Evolutionary conservation across 208 protist genomes (phyloP).

Genomic region (Acanthamoeba culbertsoni): DNA sequence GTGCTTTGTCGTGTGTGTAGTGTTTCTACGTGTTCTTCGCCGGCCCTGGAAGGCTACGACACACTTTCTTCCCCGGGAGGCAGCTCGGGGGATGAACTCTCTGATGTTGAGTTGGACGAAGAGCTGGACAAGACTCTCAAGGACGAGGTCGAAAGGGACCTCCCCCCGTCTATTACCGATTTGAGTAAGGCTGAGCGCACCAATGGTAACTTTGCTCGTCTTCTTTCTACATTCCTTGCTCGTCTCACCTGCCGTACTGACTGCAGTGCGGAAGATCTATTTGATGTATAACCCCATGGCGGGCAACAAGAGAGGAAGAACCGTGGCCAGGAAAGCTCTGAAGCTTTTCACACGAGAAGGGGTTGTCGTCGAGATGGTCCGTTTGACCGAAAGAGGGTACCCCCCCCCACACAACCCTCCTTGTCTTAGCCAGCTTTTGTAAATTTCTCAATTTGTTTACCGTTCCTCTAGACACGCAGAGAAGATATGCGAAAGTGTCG

Average conservation of each 20-base stretch:
- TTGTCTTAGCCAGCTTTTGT: neutral
- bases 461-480: conserved; percentile 22
- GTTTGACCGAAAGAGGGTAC: neutral
- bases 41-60: neutral
- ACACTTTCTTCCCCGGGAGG: neutral
- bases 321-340: neutral
- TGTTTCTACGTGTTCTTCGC: neutral
- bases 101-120: conserved; percentile 15
- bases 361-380: neutral
- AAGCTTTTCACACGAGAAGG: neutral
- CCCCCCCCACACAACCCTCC: neutral
- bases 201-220: neutral
- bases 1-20: neutral
- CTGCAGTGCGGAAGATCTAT: conserved; percentile 11
- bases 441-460: neutral
- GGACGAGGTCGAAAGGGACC: conserved; percentile 41
- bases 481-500: neutral
- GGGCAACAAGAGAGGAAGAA: conserved; percentile 15
- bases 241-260: neutral
- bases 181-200: neutral
- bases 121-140: conserved; percentile 47
- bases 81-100: neutral
- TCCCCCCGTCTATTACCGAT: conserved; percentile 15
- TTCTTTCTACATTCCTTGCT: neutral
- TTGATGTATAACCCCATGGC: conserved; percentile 49